These are phyloP conservation scores for Rauvolfia tetraphylla DNA, from an alignment of 257 asterid genomes.

Conservation along the genomic window DNA sequence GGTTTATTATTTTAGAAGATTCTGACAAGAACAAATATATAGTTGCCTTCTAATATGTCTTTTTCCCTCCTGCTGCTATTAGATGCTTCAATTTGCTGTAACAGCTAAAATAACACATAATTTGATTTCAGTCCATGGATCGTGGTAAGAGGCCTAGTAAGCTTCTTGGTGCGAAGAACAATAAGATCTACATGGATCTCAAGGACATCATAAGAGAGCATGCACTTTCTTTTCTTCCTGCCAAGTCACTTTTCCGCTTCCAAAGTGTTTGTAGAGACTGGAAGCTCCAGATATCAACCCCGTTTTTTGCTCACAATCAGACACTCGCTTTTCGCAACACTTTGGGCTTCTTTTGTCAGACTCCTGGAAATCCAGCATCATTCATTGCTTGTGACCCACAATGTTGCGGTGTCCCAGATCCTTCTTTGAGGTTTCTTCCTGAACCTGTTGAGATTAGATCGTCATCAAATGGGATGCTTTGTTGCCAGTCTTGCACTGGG, in stretches of 20 bases:
- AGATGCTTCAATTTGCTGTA: neutral
- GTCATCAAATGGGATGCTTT: constrained; percentile 50
- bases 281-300: constrained; percentile 46
- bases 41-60: neutral
- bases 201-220: constrained; percentile 40
- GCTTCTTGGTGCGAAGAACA: constrained; percentile 11
- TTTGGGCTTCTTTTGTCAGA: constrained; percentile 40
- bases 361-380: constrained; percentile 25
- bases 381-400: constrained; percentile 28
- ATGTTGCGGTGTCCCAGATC: constrained; percentile 54
- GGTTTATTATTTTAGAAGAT: neutral
- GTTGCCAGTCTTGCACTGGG: constrained; percentile 38
- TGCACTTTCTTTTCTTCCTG: constrained; percentile 49
- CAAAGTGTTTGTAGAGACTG: constrained; percentile 49
- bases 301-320: constrained; percentile 50
- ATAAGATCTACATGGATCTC: constrained; percentile 45
- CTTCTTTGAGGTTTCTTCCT: constrained; percentile 39
- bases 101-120: neutral
- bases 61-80: neutral
- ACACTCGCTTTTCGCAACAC: constrained; percentile 28
- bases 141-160: constrained; percentile 40
- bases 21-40: neutral
- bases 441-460: constrained; percentile 44
- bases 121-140: constrained; percentile 32
- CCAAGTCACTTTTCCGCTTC: constrained; percentile 46